Evolutionary conservation across 257 asterid species (phyloP).

Genomic region (Eustoma russellianum): DNA sequence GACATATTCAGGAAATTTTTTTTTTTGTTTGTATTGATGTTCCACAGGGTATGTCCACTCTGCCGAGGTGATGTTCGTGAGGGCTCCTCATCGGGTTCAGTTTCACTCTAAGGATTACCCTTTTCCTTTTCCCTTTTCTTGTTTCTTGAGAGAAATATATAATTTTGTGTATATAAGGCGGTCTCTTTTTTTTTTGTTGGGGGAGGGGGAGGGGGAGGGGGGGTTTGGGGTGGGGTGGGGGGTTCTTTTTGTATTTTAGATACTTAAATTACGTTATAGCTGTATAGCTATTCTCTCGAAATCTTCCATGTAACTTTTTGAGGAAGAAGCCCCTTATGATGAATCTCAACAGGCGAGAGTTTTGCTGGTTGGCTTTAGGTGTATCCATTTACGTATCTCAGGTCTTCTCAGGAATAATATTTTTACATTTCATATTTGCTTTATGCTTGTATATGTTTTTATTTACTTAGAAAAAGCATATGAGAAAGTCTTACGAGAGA

Average conservation of each 20-base stretch:
- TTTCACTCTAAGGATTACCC: constrained; percentile 22
- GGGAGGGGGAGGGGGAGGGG: too few species aligned
- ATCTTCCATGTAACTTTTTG: neutral
- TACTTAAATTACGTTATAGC: too few species aligned
- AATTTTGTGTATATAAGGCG: constrained; percentile 13
- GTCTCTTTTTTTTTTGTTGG: neutral
- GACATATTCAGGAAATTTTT: neutral
- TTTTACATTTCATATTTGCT: too few species aligned
- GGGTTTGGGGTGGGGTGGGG: too few species aligned
- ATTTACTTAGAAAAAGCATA: too few species aligned
- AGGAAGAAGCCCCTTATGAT: constrained; percentile 1
- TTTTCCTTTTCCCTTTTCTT: neutral
- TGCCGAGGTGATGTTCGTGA: constrained; percentile 83
- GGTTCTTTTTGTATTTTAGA: too few species aligned
- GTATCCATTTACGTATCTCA: constrained; percentile 9
- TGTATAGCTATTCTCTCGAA: neutral
- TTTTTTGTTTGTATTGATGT: constrained; percentile 9
- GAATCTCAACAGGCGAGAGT: too few species aligned
- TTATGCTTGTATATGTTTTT: too few species aligned
- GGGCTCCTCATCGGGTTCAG: constrained; percentile 35
- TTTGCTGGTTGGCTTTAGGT: too few species aligned
- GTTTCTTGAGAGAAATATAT: constrained; percentile 4
- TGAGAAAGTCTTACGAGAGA: too few species aligned
- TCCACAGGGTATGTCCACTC: constrained; percentile 85
- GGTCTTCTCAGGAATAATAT: neutral